phyloP scores from a whole-genome alignment of 1,139 yeast genomes.

The Geotrichum reessii region DNA sequence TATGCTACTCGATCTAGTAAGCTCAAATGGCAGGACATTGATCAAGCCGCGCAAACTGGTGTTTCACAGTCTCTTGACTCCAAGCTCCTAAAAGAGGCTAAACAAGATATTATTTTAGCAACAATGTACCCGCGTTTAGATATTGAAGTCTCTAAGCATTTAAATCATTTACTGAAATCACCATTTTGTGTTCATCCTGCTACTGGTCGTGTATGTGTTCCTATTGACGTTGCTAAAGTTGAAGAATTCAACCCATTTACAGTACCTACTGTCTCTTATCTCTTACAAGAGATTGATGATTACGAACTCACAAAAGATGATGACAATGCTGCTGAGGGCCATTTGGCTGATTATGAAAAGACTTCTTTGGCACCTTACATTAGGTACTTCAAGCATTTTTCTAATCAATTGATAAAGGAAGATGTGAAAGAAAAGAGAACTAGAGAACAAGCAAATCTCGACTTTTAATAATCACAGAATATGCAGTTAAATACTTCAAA shows the following conservation, averaged over 20 bases:
- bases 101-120: slow-evolving; percentile 75
- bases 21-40: slow-evolving; percentile 70
- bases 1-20: slow-evolving; percentile 9
- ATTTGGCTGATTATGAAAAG: slow-evolving; percentile 49
- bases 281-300: slow-evolving; percentile 52
- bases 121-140: slow-evolving; percentile 88
- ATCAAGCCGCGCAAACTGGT: slow-evolving; percentile 48
- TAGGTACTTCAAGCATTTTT: slow-evolving; percentile 62
- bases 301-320: slow-evolving; percentile 41
- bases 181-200: slow-evolving; percentile 98
- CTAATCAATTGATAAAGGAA: slow-evolving; percentile 49
- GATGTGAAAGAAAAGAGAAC: slow-evolving; percentile 38
- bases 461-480: slow-evolving; percentile 20
- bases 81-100: slow-evolving; percentile 54
- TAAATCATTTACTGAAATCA: slow-evolving; percentile 87
- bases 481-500: neutral
- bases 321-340: slow-evolving; percentile 25
- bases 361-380: slow-evolving; percentile 73
- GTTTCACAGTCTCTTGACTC: slow-evolving; percentile 39
- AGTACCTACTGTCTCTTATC: slow-evolving; percentile 68
- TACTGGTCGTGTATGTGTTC: slow-evolving; percentile 95
- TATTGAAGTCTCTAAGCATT: slow-evolving; percentile 83
- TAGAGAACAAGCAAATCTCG: slow-evolving; percentile 23
- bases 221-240: slow-evolving; percentile 56
- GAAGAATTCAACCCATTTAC: slow-evolving; percentile 69